phyloP scores from a whole-genome alignment of 768 basidiomycete genomes.

The Phlebiopsis flavidoalba region DNA sequence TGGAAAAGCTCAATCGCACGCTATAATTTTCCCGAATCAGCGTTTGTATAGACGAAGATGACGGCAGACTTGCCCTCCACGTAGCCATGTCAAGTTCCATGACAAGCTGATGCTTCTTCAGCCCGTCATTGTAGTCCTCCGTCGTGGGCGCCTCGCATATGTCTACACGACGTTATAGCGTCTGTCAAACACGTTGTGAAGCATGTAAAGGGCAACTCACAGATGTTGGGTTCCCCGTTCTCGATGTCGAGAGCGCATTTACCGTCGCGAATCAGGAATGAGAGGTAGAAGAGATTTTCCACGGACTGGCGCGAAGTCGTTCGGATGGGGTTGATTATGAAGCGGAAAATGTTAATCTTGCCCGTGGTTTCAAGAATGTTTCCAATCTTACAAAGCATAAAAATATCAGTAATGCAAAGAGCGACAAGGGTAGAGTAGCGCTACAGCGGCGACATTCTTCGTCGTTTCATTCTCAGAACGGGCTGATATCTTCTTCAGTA shows the following conservation, averaged over 20 bases:
- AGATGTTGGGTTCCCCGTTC: conserved; percentile 69
- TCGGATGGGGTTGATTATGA: conserved; percentile 88
- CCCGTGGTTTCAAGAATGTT: conserved; percentile 48
- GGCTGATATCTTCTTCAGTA: conserved; percentile 74
- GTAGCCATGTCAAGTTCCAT: conserved; percentile 88
- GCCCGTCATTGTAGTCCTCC: conserved; percentile 57
- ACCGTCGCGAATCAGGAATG: conserved; percentile 87
- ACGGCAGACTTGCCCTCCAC: conserved; percentile 61
- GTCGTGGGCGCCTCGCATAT: conserved; percentile 59
- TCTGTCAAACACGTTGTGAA: neutral
- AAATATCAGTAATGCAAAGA: neutral
- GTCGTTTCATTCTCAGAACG: conserved; percentile 87
- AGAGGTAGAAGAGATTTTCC: conserved; percentile 94
- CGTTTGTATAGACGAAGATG: neutral
- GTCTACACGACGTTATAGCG: conserved; percentile 33
- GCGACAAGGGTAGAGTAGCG: conserved; percentile 16
- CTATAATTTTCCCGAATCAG: conserved; percentile 32
- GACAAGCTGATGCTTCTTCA: conserved; percentile 80
- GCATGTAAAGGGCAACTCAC: conserved; percentile 37
- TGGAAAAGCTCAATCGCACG: conserved; percentile 84
- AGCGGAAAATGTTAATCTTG: conserved; percentile 73
- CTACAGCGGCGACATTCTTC: conserved; percentile 75
- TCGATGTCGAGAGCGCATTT: conserved; percentile 69
- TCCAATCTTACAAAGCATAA: conserved; percentile 43
- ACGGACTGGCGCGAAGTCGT: conserved; percentile 89